Evolutionary conservation across 225 moss, liverwort and hornwort species (phyloP).

Genomic region (Marchantia polymorpha): DNA sequence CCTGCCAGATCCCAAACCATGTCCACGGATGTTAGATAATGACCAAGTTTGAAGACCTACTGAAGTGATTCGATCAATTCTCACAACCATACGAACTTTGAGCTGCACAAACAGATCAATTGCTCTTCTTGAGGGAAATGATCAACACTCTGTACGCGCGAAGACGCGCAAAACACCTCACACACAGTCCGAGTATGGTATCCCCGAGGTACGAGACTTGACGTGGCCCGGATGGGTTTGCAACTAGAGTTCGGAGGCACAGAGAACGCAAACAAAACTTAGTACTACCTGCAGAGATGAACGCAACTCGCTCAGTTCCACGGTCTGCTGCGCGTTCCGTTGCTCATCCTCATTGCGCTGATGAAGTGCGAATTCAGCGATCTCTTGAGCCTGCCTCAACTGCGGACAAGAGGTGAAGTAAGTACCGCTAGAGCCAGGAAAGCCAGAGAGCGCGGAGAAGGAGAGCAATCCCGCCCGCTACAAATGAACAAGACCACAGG

Average conservation of each 20-base stretch:
- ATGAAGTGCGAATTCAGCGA: slow-evolving; percentile 40
- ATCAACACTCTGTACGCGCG: background rate
- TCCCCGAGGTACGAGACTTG: background rate
- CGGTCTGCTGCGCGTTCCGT: slow-evolving; percentile 32
- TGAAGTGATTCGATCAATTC: background rate
- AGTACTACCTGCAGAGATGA: slow-evolving; percentile 29
- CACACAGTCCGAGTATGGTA: too few relatives aligned
- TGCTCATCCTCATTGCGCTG: slow-evolving; percentile 39
- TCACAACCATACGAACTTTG: background rate
- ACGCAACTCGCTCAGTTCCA: slow-evolving; percentile 31
- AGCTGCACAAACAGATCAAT: background rate
- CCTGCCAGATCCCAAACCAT: slow-evolving; percentile 13
- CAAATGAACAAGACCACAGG: background rate
- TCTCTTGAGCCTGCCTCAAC: slow-evolving; percentile 44
- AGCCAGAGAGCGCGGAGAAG: background rate
- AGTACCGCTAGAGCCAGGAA: too few relatives aligned
- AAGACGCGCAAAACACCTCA: background rate
- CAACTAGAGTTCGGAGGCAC: background rate
- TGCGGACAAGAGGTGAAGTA: slow-evolving; percentile 2
- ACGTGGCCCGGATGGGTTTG: background rate
- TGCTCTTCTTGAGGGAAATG: background rate
- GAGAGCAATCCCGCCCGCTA: background rate
- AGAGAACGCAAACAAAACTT: background rate
- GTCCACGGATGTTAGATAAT: background rate
- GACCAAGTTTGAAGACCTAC: background rate